These are phyloP conservation scores for Ulota crispa DNA, from an alignment of 225 moss, liverwort and hornwort species.

Conservation along the genomic window DNA sequence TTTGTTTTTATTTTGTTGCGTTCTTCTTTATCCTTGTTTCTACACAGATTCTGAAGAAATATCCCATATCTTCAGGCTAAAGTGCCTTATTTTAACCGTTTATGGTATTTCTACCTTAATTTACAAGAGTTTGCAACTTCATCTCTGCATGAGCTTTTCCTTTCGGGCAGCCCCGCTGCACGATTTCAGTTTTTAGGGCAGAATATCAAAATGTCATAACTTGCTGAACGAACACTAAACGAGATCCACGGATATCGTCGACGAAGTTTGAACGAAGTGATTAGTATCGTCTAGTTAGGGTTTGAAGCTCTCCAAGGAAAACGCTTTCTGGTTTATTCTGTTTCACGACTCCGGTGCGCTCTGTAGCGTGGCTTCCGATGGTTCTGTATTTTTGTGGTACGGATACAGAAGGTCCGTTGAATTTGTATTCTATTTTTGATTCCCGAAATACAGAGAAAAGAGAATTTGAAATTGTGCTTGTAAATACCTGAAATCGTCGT, in stretches of 20 bases:
- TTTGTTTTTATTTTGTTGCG: too few species aligned
- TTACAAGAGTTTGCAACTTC: background rate
- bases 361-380: background rate
- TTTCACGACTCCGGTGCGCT: background rate
- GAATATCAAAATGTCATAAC: background rate
- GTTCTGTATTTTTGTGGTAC: background rate
- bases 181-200: background rate
- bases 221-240: background rate
- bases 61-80: too few species aligned
- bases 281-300: background rate
- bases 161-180: background rate
- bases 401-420: background rate
- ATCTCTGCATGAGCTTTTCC: background rate
- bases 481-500: background rate
- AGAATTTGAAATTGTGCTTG: background rate
- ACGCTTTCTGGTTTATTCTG: background rate
- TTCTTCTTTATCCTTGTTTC: too few species aligned
- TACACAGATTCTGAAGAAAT: too few species aligned
- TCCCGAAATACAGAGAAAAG: too few species aligned
- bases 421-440: background rate
- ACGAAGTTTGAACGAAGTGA: background rate
- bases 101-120: too few species aligned
- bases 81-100: too few species aligned
- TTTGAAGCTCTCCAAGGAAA: background rate
- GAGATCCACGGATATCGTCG: rapidly evolving